These are phyloP conservation scores for Blastosporella zonata DNA, from an alignment of 1,284 basidiomycete species.

Conservation along the genomic window DNA sequence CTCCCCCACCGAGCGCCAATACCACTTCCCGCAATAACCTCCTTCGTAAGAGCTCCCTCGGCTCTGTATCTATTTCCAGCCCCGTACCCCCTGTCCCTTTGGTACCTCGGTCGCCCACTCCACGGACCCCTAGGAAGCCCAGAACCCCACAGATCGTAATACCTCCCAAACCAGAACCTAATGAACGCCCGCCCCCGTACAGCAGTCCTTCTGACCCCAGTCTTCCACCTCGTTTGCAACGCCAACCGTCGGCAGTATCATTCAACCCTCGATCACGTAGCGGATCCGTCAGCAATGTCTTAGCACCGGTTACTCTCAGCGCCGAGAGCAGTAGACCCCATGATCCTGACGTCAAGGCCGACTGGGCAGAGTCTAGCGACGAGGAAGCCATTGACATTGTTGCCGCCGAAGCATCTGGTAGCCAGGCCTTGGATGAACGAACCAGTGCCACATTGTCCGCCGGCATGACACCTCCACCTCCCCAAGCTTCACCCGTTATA, in stretches of 20 bases:
- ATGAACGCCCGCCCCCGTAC: constrained; percentile 58
- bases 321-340: constrained; percentile 29
- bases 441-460: constrained; percentile 58
- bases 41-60: constrained; percentile 40
- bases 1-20: constrained; percentile 38
- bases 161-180: constrained; percentile 33
- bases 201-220: constrained; percentile 30
- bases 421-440: constrained; percentile 75
- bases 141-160: constrained; percentile 23
- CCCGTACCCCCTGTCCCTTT: constrained; percentile 27
- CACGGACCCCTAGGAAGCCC: constrained; percentile 27
- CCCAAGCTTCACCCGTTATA: constrained; percentile 24
- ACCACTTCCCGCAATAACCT: constrained; percentile 29
- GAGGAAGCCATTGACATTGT: constrained; percentile 80
- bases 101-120: constrained; percentile 34
- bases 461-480: constrained; percentile 20
- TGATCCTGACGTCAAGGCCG: constrained; percentile 52
- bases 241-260: constrained; percentile 30
- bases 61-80: constrained; percentile 28
- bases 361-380: constrained; percentile 73
- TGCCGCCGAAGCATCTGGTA: constrained; percentile 73
- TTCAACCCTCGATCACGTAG: constrained; percentile 42
- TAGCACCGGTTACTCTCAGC: constrained; percentile 37
- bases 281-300: constrained; percentile 58
- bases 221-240: constrained; percentile 27